Evolutionary conservation across 2,329 filamentous ascomycete genomes (phyloP), one percentile per base, ranked within the genome.

Genomic region (Aspergillus alliaceus): DNA sequence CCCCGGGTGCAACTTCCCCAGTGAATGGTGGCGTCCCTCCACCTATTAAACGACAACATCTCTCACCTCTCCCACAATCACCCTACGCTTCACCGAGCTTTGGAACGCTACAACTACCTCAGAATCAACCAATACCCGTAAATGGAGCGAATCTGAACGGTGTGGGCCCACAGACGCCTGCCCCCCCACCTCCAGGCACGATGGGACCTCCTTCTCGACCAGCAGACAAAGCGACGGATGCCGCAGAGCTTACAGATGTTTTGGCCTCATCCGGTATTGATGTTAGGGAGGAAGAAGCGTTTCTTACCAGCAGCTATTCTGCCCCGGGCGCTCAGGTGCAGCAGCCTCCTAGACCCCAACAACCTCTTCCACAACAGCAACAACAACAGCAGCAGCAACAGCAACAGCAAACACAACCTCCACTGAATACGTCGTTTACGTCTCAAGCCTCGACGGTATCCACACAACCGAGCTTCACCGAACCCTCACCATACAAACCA

Each of bases 221-320:
- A 12, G 76, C 72, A 12, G 79, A 81, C 8, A 80, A 80, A 60
- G 79, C 80, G 40, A 82, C 81, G 54, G 75, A 84, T 74, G 72
- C 75, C 50, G 73, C 93, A 66, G 91, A 96, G 67, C 83, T 93
- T 46, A 90, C 89, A 63, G 93, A 97, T 76, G 90, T 92, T 51
- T 76, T 96, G 54, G 88, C 88, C 18, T 90, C 90, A 18, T 93
- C 91, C 15, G 92, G 91, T 50, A 91, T 97, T 61, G 90, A 96
- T 77, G 76, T 96, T 47, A 87, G 89, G 57, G 91, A 91, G 62
- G 93, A 96, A 73, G 91, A 96, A 69, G 90, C 92, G 65, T 90
- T 86, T 63, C 81, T 95, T 72, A 87, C 90, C 44, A 86, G 69
- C 69, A 79, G 69, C 68, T 81, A 69, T 72, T 77, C 65, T 65